Conservation (phyloP, 257 asterid genomes). For the Schizonepeta tenuifolia region DNA sequence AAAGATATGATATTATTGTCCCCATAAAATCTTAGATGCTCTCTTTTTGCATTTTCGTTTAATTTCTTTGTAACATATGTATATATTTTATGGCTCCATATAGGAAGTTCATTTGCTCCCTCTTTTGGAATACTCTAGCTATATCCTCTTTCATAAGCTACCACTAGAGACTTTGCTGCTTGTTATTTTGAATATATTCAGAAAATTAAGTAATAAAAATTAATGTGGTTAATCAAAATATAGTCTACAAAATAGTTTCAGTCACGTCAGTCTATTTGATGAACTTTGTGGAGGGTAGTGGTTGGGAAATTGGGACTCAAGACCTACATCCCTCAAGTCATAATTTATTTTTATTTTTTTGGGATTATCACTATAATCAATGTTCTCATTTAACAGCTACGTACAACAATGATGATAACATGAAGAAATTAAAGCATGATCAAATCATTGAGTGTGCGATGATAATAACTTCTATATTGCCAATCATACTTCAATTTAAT, state of each 20-base stretch:
- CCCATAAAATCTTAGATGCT: slow-evolving; percentile 20
- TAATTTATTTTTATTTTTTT: not conserved
- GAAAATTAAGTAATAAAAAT: not conserved
- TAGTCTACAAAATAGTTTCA: not conserved
- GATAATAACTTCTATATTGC: not conserved
- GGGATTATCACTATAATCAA: not conserved
- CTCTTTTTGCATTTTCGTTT: not conserved
- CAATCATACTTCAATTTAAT: not conserved
- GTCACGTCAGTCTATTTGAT: slow-evolving; percentile 5
- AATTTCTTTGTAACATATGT: not conserved
- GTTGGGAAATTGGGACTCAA: not conserved
- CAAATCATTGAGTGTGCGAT: not conserved
- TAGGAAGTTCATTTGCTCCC: slow-evolving; percentile 3
- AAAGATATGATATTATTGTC: slow-evolving; percentile 34
- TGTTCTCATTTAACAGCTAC: not conserved
- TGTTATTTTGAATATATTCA: not conserved
- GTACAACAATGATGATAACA: not conserved
- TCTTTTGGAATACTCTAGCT: slow-evolving; percentile 12
- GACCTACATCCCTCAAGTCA: not conserved
- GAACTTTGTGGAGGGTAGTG: not conserved
- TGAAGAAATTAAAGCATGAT: not conserved
- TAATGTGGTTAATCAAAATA: not conserved
- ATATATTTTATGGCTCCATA: slow-evolving; percentile 3
- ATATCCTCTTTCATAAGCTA: slow-evolving; percentile 2
- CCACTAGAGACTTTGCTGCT: not conserved